Base-by-base conservation (phyloP, 345 rosid species). In the Diplotaxis tenuifolia region DNA sequence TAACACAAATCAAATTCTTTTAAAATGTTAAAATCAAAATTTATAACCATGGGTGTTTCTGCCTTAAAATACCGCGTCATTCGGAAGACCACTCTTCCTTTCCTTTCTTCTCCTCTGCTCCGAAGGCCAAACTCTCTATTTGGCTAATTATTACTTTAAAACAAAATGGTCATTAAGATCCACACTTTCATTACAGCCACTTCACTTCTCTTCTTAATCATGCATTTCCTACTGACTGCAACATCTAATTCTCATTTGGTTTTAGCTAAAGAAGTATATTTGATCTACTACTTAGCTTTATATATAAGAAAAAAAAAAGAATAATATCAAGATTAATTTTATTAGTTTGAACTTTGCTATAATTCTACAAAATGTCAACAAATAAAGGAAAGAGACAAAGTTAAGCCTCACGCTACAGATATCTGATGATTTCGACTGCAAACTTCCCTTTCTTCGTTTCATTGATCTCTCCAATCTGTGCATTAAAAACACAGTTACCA, bases 361-460 rank as follows among this genome's bases (percentile, higher is more conserved):
- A 36, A 73, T 53, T 16, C 22, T 61, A 64, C 23, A 42, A 40
- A 58, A 22, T 25, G 49, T 52, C 25, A 75, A 67, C 31, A 52
- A 50, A 50, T 1, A 12, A 22, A 59, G 19, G 34, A 27, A 59
- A 9, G n/a, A 66, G 7, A 36, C 16, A 10, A 62, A 15, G 4
- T n/a, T n/a, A n/a, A n/a, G n/a, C n/a, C n/a, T n/a, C n/a, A n/a
- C n/a, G n/a, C n/a, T n/a, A n/a, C n/a, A 89, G 74, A 73, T 83
- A 92, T 72, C 65, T 86, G 70, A 92, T 87, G 72, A 92, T 87
- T 75, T 89, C 98, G 34, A 92, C 88, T 9, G 86, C 83, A 79
- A 82, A 88, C 79, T 87, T 92, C 3, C 98, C 98, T 71, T 87
- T 92, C 81, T 52, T 92, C 16, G 94, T 92, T n/a, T 83, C 32